Base-by-base conservation (phyloP, 345 rosid genomes). In the Atalantia buxifolia region DNA sequence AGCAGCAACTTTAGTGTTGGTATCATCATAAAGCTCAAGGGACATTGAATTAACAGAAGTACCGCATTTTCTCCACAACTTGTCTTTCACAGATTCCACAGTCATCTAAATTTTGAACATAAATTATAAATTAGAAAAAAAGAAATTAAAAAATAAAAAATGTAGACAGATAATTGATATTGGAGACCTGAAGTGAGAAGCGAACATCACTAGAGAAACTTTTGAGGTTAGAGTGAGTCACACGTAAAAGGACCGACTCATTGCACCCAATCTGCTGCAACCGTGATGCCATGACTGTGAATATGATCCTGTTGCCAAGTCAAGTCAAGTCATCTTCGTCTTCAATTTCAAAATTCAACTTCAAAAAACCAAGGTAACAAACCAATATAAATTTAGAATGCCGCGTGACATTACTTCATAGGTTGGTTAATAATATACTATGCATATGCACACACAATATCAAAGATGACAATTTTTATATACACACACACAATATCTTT, bases 21-120 rank as follows among this genome's bases (percentile, higher is more conserved):
- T n/a, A 10, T 92, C 97, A 72, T 95, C 99, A 70, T 90, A 92
- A 6, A 95, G 97, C 86, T 93, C 94, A 57, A 93, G 76, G 35
- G 83, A 61, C 98, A 95, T 95, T 8, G 93, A 88, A 70, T 81
- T 83, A 67, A 92, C 91, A 7, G 95, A 88, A 21, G 97, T 91
- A 8, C 97, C 97, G 57, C 96, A 95, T 90, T 95, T 92, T 22
- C 76, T 91, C 99, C 97, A 91, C 50, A 95, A 86, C 90, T 95
- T 95, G 3, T 93, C 99, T 77, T 95, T 93, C 69, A 92, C 94
- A 36, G 94, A 88, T 38, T 38, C 42, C 80, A 95, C 96, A 71
- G 77, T 87, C 87, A 83, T 79, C 89, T 88, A 4, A 21, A 57
- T 38, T 42, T 48, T 33, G 30, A 74, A 74, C 55, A 50, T 50